These are phyloP conservation scores for Colletotrichum magnum DNA, from an alignment of 2,329 filamentous ascomycete genomes.

Conservation along the genomic window DNA sequence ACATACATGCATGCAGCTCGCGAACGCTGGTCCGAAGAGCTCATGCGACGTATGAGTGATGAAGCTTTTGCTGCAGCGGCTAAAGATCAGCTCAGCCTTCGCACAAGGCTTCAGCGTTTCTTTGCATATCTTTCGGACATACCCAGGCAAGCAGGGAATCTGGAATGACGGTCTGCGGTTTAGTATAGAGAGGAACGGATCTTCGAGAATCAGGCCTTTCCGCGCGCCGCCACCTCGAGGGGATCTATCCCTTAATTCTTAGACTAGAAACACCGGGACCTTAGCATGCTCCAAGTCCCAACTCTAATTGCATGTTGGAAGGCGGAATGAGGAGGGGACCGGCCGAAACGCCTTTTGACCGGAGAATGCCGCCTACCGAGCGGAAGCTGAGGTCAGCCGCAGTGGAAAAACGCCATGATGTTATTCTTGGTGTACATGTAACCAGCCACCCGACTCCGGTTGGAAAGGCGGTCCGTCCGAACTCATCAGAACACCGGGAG, in stretches of 20 bases:
- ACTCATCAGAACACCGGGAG: not conserved
- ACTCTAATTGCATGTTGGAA: conserved; percentile 16
- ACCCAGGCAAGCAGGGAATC: not conserved
- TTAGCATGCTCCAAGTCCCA: not conserved
- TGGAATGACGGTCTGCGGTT: not conserved
- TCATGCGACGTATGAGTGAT: too few species aligned
- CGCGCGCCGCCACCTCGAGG: not conserved
- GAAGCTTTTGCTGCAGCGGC: too few species aligned
- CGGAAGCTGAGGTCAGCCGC: conserved; percentile 9
- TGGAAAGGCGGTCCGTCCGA: not conserved
- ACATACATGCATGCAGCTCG: too few species aligned
- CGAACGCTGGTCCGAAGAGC: too few species aligned
- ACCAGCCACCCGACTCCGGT: not conserved
- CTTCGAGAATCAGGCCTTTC: not conserved
- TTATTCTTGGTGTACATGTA: not conserved
- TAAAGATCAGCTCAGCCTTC: too few species aligned
- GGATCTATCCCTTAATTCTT: not conserved
- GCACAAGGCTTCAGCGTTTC: too few species aligned
- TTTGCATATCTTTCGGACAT: not conserved
- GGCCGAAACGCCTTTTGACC: not conserved
- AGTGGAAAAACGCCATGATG: conserved; percentile 18
- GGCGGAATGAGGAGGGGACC: not conserved
- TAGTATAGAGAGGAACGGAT: not conserved
- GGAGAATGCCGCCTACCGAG: not conserved
- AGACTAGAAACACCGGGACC: not conserved